These are phyloP conservation scores for Arctostaphylos glauca DNA, from an alignment of 148 eudicot genomes.

Conservation along the genomic window DNA sequence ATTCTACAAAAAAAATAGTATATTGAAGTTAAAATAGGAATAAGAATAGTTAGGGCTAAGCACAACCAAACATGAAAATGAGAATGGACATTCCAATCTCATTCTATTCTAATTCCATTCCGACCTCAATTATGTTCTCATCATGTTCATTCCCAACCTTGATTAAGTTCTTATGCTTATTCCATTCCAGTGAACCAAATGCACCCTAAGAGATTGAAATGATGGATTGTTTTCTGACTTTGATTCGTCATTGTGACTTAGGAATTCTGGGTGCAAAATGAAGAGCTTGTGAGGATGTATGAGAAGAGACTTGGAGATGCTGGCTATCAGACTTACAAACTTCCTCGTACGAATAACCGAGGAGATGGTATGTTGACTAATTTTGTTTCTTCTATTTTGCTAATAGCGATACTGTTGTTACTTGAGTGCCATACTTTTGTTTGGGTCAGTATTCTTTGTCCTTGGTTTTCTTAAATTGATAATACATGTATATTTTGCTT, in stretches of 20 bases:
- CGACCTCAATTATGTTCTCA: too few relatives aligned
- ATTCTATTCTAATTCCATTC: too few relatives aligned
- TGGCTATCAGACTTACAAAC: conserved; percentile 42
- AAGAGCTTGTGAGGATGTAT: conserved; percentile 40
- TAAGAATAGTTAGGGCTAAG: too few relatives aligned
- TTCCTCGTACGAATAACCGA: conserved; percentile 49
- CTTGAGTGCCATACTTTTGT: background rate
- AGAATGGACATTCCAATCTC: too few relatives aligned
- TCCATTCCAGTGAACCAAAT: too few relatives aligned
- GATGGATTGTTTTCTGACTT: background rate
- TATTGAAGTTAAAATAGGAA: too few relatives aligned
- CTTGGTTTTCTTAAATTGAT: background rate
- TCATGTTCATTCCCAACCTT: too few relatives aligned
- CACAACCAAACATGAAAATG: too few relatives aligned
- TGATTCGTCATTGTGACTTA: background rate
- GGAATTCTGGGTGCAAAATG: conserved; percentile 53
- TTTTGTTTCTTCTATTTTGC: background rate
- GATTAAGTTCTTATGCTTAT: too few relatives aligned
- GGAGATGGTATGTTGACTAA: conserved; percentile 45
- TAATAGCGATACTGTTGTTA: background rate
- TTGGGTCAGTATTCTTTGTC: background rate
- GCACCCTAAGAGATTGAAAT: background rate
- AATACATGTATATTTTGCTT: background rate
- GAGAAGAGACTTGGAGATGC: conserved; percentile 42
- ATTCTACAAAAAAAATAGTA: too few relatives aligned